Conservation (phyloP, 1,284 basidiomycete genomes). For the Cerioporus squamosus region DNA sequence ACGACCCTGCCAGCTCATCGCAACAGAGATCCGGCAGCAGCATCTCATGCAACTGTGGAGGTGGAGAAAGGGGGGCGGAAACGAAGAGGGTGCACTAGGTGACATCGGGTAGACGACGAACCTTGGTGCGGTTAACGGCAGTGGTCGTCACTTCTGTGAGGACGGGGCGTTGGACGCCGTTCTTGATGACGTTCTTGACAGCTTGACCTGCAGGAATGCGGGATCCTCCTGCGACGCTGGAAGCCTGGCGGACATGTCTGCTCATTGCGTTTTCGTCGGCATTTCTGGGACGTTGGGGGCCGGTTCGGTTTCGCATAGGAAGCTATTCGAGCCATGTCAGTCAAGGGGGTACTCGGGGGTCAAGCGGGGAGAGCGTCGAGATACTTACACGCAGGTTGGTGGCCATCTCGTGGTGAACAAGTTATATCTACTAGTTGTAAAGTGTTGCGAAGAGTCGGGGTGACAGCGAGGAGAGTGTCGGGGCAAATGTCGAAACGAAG, state of each 20-base stretch:
- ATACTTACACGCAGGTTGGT: slow-evolving; percentile 57
- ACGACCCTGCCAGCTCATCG: background rate
- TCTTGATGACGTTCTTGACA: slow-evolving; percentile 45
- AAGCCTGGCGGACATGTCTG: slow-evolving; percentile 63
- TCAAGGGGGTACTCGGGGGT: slow-evolving; percentile 2
- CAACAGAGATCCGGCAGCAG: background rate
- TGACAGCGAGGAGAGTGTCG: slow-evolving; percentile 26
- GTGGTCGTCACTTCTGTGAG: slow-evolving; percentile 73
- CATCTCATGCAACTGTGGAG: background rate
- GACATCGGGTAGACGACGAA: slow-evolving; percentile 38
- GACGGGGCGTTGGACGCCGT: slow-evolving; percentile 55
- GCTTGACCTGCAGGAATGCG: slow-evolving; percentile 40
- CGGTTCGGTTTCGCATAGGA: slow-evolving; percentile 44
- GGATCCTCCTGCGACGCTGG: slow-evolving; percentile 50
- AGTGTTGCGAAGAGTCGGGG: slow-evolving; percentile 25
- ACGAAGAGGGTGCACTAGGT: background rate
- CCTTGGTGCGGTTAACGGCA: slow-evolving; percentile 72
- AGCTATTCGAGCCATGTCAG: slow-evolving; percentile 30
- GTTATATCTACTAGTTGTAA: slow-evolving; percentile 33
- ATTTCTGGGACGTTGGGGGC: slow-evolving; percentile 59
- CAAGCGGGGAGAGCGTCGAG: background rate
- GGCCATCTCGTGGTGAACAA: slow-evolving; percentile 49
- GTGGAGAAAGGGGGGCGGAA: background rate
- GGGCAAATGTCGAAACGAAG: slow-evolving; percentile 19
- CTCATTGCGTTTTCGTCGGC: slow-evolving; percentile 75